phyloP scores from a whole-genome alignment of 2,329 filamentous ascomycete species.

The Colletotrichum filicis region DNA sequence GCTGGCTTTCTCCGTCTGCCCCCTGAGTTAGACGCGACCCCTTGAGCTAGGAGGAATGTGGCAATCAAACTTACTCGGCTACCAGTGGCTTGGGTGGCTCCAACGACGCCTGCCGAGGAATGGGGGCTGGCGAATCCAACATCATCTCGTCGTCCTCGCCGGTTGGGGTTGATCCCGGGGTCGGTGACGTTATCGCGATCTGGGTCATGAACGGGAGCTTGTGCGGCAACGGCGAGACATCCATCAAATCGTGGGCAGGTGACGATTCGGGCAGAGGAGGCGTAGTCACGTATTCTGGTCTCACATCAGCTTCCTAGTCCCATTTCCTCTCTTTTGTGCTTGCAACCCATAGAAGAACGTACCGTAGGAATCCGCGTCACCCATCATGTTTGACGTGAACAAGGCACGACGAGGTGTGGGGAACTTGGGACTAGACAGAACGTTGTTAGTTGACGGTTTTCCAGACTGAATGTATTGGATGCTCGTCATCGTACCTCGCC shows the following conservation, averaged over 20 bases:
- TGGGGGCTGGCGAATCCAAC: slow-evolving; percentile 66
- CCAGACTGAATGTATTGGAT: neutral
- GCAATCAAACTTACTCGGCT: slow-evolving; percentile 60
- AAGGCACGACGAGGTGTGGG: slow-evolving; percentile 86
- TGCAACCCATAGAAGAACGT: slow-evolving; percentile 48
- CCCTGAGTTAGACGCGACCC: slow-evolving; percentile 29
- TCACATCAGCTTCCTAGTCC: slow-evolving; percentile 38
- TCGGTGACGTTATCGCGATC: slow-evolving; percentile 78
- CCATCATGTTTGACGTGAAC: slow-evolving; percentile 80
- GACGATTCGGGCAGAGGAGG: slow-evolving; percentile 87
- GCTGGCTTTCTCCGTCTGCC: slow-evolving; percentile 73
- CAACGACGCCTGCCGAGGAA: slow-evolving; percentile 56
- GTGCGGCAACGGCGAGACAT: slow-evolving; percentile 92
- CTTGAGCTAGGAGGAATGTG: slow-evolving; percentile 21
- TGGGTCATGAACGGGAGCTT: slow-evolving; percentile 77
- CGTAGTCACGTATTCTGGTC: slow-evolving; percentile 79
- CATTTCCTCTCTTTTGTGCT: slow-evolving; percentile 15
- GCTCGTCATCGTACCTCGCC: slow-evolving; percentile 74
- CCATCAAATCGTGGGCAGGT: slow-evolving; percentile 85
- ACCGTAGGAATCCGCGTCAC: slow-evolving; percentile 67
- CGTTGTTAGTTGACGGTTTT: neutral
- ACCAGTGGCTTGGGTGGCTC: slow-evolving; percentile 61
- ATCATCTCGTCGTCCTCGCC: slow-evolving; percentile 61
- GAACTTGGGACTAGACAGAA: slow-evolving; percentile 74
- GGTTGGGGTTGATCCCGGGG: slow-evolving; percentile 64